Percentiles rank a stretch among this genome's conserved stretches.
Conservation (phyloP, 441 rosid genomes). For the Cnidoscolus chayamansa region DNA sequence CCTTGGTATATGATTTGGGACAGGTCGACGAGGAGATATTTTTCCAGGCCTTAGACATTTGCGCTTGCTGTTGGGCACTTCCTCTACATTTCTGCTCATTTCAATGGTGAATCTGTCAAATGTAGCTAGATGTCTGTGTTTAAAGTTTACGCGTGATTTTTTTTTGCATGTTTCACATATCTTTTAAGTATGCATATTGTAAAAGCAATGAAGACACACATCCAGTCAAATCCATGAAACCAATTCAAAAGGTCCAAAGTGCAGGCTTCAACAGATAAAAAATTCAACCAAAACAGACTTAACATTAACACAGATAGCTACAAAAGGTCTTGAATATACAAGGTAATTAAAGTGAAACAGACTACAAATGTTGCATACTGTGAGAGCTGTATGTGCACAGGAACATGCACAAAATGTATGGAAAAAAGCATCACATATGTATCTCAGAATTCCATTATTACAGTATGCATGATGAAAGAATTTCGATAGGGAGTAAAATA, state of each 20-base stretch:
- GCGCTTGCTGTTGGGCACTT: slow-evolving; percentile 38
- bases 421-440: not conserved
- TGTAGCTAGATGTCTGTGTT: not conserved
- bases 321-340: not conserved
- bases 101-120: slow-evolving; percentile 25
- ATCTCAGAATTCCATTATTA: not conserved
- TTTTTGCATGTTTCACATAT: not conserved
- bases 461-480: not conserved
- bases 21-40: slow-evolving; percentile 68
- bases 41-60: slow-evolving; percentile 63
- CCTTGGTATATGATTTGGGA: slow-evolving; percentile 57
- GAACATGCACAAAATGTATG: not conserved
- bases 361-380: not conserved
- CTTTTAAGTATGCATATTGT: not conserved
- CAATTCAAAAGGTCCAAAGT: not conserved
- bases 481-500: not conserved
- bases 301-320: not conserved
- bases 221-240: slow-evolving; percentile 1
- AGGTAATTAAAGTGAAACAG: not conserved
- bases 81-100: slow-evolving; percentile 48
- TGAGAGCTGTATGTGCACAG: not conserved
- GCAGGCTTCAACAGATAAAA: not conserved
- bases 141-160: not conserved
- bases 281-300: not conserved
- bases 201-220: slow-evolving; percentile 5